Evolutionary conservation across 257 asterid genomes (phyloP).

Genomic region (Plantago elongata): DNA sequence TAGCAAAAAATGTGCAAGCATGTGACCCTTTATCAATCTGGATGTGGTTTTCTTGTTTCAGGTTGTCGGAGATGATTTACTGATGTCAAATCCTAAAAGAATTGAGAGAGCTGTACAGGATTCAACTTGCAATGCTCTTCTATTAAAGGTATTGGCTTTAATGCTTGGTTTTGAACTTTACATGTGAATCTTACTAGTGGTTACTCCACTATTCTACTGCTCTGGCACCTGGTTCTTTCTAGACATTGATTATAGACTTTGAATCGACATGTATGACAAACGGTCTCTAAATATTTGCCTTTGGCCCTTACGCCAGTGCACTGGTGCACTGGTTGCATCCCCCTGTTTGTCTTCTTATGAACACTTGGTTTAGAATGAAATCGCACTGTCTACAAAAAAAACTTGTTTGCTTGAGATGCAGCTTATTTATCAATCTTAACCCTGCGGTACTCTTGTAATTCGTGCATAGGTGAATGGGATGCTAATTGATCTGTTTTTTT

Average conservation of each 20-base stretch:
- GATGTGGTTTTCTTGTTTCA: slow-evolving; percentile 30
- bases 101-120: slow-evolving; percentile 85
- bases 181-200: slow-evolving; percentile 3
- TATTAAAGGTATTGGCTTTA: slow-evolving; percentile 62
- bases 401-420: slow-evolving; percentile 4
- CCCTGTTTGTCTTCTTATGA: no score
- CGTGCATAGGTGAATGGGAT: no score
- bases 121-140: slow-evolving; percentile 81
- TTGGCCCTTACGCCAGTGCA: slow-evolving; percentile 4
- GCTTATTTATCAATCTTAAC: background rate
- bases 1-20: slow-evolving; percentile 4
- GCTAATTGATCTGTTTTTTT: background rate
- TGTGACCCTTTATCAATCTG: slow-evolving; percentile 8
- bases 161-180: slow-evolving; percentile 17
- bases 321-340: slow-evolving; percentile 1
- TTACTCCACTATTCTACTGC: slow-evolving; percentile 1
- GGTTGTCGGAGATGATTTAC: slow-evolving; percentile 87
- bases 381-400: no score
- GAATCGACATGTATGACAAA: no score
- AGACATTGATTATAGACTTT: background rate
- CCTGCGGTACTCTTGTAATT: background rate
- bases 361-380: no score
- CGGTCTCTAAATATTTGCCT: background rate
- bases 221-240: background rate
- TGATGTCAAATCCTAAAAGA: slow-evolving; percentile 88